Conservation (phyloP, 805 yeast genomes). For the Clavispora vitiphila region DNA sequence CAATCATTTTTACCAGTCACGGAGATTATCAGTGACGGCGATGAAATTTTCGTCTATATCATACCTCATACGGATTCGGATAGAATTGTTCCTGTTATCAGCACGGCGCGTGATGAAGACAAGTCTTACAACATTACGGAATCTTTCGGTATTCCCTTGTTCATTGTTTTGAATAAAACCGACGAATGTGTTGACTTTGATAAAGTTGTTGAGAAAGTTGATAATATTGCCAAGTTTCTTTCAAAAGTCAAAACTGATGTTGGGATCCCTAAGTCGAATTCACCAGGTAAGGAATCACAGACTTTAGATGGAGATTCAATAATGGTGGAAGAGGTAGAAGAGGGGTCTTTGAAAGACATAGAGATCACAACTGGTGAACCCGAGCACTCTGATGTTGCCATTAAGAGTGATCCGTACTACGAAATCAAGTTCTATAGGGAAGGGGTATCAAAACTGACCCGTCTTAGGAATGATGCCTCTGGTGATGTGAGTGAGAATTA, state of each 20-base stretch:
- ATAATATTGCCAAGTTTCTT: conserved; percentile 12
- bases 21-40: conserved; percentile 60
- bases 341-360: not conserved
- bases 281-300: not conserved
- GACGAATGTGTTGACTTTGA: conserved; percentile 54
- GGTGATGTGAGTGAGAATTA: not conserved
- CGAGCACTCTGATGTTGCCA: not conserved
- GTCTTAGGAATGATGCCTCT: not conserved
- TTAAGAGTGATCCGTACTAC: not conserved
- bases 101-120: conserved; percentile 34
- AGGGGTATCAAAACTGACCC: not conserved
- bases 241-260: not conserved
- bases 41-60: conserved; percentile 60
- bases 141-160: conserved; percentile 73
- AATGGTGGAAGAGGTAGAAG: not conserved
- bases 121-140: conserved; percentile 33
- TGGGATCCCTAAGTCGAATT: not conserved
- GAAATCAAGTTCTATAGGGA: not conserved
- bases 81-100: conserved; percentile 56
- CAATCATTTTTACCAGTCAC: conserved; percentile 59
- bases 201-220: conserved; percentile 52
- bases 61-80: conserved; percentile 41
- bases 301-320: not conserved
- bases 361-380: not conserved
- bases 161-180: conserved; percentile 49